Evolutionary conservation across 257 asterid species (phyloP).

Genomic region (Primulina huaijiensis): DNA sequence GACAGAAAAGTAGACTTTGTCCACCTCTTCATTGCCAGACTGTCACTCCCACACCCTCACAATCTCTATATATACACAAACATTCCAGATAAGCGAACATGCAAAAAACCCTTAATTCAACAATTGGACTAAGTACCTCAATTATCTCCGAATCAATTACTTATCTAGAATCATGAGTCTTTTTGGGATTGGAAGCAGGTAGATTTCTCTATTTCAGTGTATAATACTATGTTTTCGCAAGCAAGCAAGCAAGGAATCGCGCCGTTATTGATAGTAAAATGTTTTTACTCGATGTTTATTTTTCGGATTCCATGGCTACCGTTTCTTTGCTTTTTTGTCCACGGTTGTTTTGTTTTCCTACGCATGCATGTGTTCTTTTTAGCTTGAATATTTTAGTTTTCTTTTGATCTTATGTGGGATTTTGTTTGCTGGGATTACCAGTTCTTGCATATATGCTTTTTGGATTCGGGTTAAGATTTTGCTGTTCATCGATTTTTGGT

Average conservation of each 20-base stretch:
- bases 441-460: constrained; percentile 9
- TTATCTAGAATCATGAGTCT: constrained; percentile 36
- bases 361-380: constrained; percentile 33
- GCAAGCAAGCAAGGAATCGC: background rate
- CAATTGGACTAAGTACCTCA: constrained; percentile 8
- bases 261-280: background rate
- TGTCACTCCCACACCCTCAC: constrained; percentile 31
- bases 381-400: background rate
- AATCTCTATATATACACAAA: constrained; percentile 8
- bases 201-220: constrained; percentile 4
- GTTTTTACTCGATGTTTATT: background rate
- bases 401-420: background rate
- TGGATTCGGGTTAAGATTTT: background rate
- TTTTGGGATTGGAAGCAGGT: constrained; percentile 53
- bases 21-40: constrained; percentile 42
- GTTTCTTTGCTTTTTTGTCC: background rate
- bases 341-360: background rate
- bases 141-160: background rate
- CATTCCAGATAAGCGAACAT: constrained; percentile 24
- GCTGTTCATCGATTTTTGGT: background rate
- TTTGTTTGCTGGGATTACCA: background rate
- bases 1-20: constrained; percentile 7
- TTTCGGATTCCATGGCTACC: background rate
- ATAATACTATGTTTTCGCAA: background rate
- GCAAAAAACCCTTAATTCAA: constrained; percentile 20